Base-by-base conservation (phyloP, 495 filamentous ascomycete species). In the Tirmania nivea region DNA sequence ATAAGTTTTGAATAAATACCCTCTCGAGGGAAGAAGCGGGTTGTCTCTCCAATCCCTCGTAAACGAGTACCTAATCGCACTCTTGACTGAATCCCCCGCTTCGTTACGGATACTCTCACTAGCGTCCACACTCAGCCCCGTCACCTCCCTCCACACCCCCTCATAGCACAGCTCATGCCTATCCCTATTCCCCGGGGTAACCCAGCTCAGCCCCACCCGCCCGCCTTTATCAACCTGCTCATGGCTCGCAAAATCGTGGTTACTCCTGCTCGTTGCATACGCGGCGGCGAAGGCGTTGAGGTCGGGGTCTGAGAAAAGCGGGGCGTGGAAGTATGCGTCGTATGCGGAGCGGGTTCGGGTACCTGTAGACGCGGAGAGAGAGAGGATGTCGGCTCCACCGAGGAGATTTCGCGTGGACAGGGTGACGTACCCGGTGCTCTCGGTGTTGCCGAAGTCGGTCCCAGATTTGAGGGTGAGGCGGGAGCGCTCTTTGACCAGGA, bases 71-170 rank as follows among this genome's bases (percentile, higher is more conserved):
- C 78, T 77, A 52, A 99, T 65, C 55, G 80, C 82, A 65, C 78
- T 88, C 69, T 95, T 96, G 60, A 90, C 78, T 17, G 77, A 84
- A 65, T 99, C 90, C 1, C 90, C 92, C 5, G 89, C 86, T 55
- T 95, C 87, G 17, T 71, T 73, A 34, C 89, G 76, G 20, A 96
- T 75, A 0, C 79, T 83, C 14, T 83, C 78, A 21, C 84, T 90
- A 0, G 90, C 89, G 37, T 74, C 75, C 45, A 73, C 70, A 1
- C 74, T 71, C 16, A 96, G 75, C 7, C 77, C 75, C 0, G 90
- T 96, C 34, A 96, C 61, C 63, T 94, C 87, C 58, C 92, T 75
- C 89, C 90, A 94, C 36, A 80, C 70, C 16, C 78, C 79, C 20
- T 79, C 80, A 68, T 94, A 93, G 42, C 75, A 74, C 53, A 94